These are phyloP conservation scores for Candida oleophila DNA, from an alignment of 805 yeast species.

Conservation along the genomic window DNA sequence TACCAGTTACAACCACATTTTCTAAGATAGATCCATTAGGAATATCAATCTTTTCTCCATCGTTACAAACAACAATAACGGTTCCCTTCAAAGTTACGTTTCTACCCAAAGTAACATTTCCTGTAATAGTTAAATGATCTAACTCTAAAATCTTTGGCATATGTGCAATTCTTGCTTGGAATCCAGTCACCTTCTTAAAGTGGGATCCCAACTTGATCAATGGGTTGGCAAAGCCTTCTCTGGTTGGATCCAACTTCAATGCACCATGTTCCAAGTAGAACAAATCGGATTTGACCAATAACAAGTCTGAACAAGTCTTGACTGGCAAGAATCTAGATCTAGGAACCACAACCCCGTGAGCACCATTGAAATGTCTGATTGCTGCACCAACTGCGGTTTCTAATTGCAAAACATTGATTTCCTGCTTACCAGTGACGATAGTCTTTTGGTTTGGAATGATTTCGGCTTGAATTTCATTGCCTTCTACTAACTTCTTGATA, in stretches of 20 bases:
- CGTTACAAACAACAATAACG: constrained; percentile 95
- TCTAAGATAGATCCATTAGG: constrained; percentile 95
- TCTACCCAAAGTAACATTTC: constrained; percentile 90
- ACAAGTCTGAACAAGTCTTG: constrained; percentile 92
- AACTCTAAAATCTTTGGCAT: constrained; percentile 96
- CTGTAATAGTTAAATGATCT: constrained; percentile 96
- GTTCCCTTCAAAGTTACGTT: constrained; percentile 93
- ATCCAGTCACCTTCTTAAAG: constrained; percentile 91
- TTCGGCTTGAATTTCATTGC: constrained; percentile 80
- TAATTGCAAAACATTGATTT: constrained; percentile 84
- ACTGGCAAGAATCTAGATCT: constrained; percentile 97
- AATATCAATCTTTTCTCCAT: constrained; percentile 94
- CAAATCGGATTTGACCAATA: constrained; percentile 92
- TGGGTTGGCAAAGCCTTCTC: constrained; percentile 91
- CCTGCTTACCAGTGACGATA: constrained; percentile 72
- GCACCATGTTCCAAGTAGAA: constrained; percentile 92
- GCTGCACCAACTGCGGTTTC: constrained; percentile 99
- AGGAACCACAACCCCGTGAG: constrained; percentile 98
- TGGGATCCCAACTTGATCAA: constrained; percentile 94
- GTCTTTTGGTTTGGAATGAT: constrained; percentile 94
- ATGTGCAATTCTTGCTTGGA: constrained; percentile 86
- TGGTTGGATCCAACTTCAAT: constrained; percentile 73
- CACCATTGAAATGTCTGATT: constrained; percentile 89
- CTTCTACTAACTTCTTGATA: constrained; percentile 85
- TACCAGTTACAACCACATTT: constrained; percentile 96